These are phyloP conservation scores for Exophiala sideris DNA, from an alignment of 2,329 filamentous ascomycete species.

Conservation along the genomic window DNA sequence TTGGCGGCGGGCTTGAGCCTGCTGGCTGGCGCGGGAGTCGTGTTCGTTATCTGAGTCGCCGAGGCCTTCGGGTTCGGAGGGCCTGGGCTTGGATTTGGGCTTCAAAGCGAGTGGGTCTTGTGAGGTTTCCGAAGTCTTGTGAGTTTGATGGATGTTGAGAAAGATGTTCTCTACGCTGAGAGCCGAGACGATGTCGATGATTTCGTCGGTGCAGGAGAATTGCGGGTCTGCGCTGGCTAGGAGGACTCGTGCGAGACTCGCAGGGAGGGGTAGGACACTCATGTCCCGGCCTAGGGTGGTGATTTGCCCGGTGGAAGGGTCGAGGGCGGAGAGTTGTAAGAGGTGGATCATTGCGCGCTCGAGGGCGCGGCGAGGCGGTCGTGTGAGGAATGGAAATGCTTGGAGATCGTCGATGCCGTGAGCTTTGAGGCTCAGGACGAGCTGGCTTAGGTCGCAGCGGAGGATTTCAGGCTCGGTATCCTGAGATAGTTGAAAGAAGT, in stretches of 20 bases:
- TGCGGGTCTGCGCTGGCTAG: conserved; percentile 71
- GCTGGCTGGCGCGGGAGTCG: conserved; percentile 33
- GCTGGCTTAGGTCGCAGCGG: conserved; percentile 80
- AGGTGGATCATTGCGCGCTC: conserved; percentile 80
- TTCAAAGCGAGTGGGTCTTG: neutral
- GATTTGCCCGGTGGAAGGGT: conserved; percentile 64
- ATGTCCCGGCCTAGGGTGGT: conserved; percentile 72
- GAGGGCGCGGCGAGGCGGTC: conserved; percentile 71
- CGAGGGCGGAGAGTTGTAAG: conserved; percentile 71
- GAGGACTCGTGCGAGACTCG: conserved; percentile 75
- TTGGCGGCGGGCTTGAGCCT: conserved; percentile 53
- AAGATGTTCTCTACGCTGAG: conserved; percentile 65
- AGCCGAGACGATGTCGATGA: conserved; percentile 75
- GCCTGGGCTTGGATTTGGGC: neutral
- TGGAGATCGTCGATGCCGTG: conserved; percentile 79
- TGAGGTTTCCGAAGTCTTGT: neutral
- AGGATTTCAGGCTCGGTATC: conserved; percentile 84
- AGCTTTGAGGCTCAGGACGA: conserved; percentile 89
- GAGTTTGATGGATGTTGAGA: conserved; percentile 46
- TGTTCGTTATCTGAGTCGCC: conserved; percentile 11
- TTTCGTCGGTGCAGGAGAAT: conserved; percentile 71
- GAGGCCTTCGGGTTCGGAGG: neutral
- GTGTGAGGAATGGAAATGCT: conserved; percentile 79
- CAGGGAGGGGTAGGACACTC: conserved; percentile 77
- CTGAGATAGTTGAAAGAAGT: conserved; percentile 67